Evolutionary conservation across 257 asterid genomes (phyloP), one percentile per base, ranked within the genome.

Genomic region (Rauvolfia tetraphylla): DNA sequence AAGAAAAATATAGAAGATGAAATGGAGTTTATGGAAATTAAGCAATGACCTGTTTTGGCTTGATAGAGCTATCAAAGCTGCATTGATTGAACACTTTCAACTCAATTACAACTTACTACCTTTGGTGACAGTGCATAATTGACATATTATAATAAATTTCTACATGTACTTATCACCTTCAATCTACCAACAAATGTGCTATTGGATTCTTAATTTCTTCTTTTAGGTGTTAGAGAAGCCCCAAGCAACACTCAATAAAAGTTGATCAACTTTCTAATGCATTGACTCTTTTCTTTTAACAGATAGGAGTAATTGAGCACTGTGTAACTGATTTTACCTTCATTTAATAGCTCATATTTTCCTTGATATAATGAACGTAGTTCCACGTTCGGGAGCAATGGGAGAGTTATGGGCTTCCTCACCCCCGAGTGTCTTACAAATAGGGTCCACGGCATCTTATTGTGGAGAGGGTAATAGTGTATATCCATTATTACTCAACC

Each of bases 351-450:
- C 27, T 68, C 2, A 0, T 41, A 39, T 63, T 73, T 58, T 7
- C 22, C 3, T 4, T 46, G 7, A 46, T 9, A 59, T 63, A 25
- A 44, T n/a, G 51, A 65, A 42, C 3, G 41, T 23, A 70, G 57
- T 33, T 51, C 78, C 79, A 79, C 75, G 79, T 79, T 79, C 46
- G 41, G 73, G 54, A 5, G 73, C 25, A 51, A 69, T 75, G 83
- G 83, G 73, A 11, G 53, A 41, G 73, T 75, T 80, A 75, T 80
- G 83, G 83, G 79, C 76, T 57, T 68, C 75, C 79, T 62, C 75
- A 46, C 56, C n/a, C n/a, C 17, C 41, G 6, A 41, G 22, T 77
- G 49, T 14, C 69, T 53, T 53, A 22, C 8, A 10, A 10, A 29
- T 22, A 17, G 69, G 76, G 71, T 41, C 75, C 75, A 27, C 74